These are phyloP conservation scores for Pseudohyphozyma bogoriensis DNA, from an alignment of 768 basidiomycete genomes.

Conservation along the genomic window DNA sequence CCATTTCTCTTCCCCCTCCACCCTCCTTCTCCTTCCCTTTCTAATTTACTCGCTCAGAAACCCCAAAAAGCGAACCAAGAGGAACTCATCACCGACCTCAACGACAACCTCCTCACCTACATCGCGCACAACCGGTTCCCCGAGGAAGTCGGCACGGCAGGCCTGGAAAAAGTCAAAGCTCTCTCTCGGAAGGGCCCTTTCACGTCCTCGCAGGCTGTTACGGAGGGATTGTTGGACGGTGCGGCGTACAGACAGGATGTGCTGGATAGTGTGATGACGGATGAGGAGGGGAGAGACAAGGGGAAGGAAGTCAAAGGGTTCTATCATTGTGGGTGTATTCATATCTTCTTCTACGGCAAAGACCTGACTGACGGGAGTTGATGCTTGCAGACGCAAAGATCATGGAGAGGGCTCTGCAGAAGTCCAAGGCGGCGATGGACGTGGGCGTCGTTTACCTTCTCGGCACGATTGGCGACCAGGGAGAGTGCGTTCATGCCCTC, in stretches of 20 bases:
- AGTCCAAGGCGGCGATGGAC: slow-evolving; percentile 21
- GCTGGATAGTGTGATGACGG: slow-evolving; percentile 12
- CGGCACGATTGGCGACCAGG: slow-evolving; percentile 31
- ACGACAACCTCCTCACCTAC: slow-evolving; percentile 30
- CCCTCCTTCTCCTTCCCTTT: neutral
- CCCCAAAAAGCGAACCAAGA: slow-evolving; percentile 32
- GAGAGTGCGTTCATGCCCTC: slow-evolving; percentile 12
- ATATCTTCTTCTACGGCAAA: no score
- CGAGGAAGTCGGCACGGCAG: neutral
- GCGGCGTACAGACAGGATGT: slow-evolving; percentile 24
- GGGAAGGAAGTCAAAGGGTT: slow-evolving; percentile 29
- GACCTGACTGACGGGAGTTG: no score
- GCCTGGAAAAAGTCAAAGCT: slow-evolving; percentile 11
- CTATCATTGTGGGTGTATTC: slow-evolving; percentile 31
- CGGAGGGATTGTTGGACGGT: slow-evolving; percentile 17
- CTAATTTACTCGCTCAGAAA: neutral
- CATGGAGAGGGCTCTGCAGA: slow-evolving; percentile 22
- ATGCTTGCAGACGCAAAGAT: no score
- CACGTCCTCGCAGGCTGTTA: slow-evolving; percentile 7
- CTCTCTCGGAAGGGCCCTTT: slow-evolving; percentile 22
- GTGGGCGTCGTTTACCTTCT: slow-evolving; percentile 33
- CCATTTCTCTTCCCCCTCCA: neutral
- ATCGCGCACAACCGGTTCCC: slow-evolving; percentile 30
- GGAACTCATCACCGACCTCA: slow-evolving; percentile 29
- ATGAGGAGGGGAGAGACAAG: slow-evolving; percentile 10